Percentiles rank a stretch among this genome's conserved stretches.
phyloP scores from a whole-genome alignment of 805 yeast genomes.

The Dipodascus geniculatus region DNA sequence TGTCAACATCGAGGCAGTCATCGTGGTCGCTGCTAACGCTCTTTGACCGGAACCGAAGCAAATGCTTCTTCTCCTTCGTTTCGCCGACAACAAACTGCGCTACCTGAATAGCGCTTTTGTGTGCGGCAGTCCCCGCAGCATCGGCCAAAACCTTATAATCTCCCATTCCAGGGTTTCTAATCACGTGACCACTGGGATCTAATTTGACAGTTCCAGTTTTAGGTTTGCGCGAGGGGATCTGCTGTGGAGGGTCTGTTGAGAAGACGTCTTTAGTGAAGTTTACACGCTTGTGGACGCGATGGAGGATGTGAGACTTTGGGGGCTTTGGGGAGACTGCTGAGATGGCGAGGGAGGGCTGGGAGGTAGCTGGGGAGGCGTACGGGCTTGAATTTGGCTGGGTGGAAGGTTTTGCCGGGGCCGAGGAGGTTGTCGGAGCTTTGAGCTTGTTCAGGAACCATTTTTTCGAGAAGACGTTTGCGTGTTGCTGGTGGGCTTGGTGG shows the following conservation, averaged over 20 bases:
- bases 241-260: slow-evolving; percentile 74
- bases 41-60: not conserved
- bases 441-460: not conserved
- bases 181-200: not conserved
- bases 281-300: not conserved
- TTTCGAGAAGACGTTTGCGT: not conserved
- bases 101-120: slow-evolving; percentile 8
- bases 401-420: not conserved
- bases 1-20: not conserved
- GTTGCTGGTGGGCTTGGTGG: not conserved
- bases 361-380: too few species aligned
- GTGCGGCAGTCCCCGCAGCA: slow-evolving; percentile 14
- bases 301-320: not conserved
- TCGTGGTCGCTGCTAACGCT: not conserved
- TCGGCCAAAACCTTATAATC: not conserved
- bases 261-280: not conserved
- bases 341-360: not conserved
- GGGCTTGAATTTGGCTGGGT: not conserved
- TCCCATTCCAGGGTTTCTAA: not conserved
- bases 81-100: not conserved
- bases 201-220: slow-evolving; percentile 39
- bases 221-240: slow-evolving; percentile 80
- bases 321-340: not conserved
- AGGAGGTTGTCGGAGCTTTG: not conserved
- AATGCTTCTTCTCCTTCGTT: not conserved